These are phyloP conservation scores for Ustilago cynodontis DNA, from an alignment of 1,284 basidiomycete genomes.

Conservation along the genomic window DNA sequence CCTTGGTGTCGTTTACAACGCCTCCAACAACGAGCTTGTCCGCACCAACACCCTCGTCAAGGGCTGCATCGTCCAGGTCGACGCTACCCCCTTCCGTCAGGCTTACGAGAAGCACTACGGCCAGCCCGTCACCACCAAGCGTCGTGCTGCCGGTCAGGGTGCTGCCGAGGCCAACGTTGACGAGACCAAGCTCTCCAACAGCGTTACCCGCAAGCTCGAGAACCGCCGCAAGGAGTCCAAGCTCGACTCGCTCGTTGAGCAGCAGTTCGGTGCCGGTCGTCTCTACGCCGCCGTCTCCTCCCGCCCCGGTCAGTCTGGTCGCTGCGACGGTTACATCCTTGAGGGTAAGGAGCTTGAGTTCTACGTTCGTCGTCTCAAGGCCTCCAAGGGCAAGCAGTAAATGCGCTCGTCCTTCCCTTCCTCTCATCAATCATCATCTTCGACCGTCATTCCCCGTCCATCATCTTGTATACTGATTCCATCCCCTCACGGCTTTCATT, in stretches of 20 bases:
- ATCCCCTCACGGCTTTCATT: background rate
- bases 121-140: slow-evolving; percentile 68
- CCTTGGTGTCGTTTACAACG: slow-evolving; percentile 70
- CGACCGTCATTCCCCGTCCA: background rate
- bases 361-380: slow-evolving; percentile 67
- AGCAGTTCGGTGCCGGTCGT: slow-evolving; percentile 69
- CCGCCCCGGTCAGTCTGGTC: slow-evolving; percentile 67
- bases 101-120: slow-evolving; percentile 71
- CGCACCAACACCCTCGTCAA: slow-evolving; percentile 70
- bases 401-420: slow-evolving; percentile 3
- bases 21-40: slow-evolving; percentile 70
- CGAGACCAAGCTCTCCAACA: slow-evolving; percentile 63
- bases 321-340: slow-evolving; percentile 69
- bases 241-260: slow-evolving; percentile 69
- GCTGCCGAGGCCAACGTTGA: slow-evolving; percentile 56
- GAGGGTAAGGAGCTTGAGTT: slow-evolving; percentile 69
- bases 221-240: slow-evolving; percentile 64
- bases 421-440: background rate
- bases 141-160: slow-evolving; percentile 63
- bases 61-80: slow-evolving; percentile 69
- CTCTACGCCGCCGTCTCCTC: slow-evolving; percentile 68
- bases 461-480: slow-evolving; percentile 14
- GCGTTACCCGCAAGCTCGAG: slow-evolving; percentile 62
- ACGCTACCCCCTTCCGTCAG: slow-evolving; percentile 69
- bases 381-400: slow-evolving; percentile 64